Base-by-base conservation (phyloP, 495 filamentous ascomycete species). In the Neurospora sp. region DNA sequence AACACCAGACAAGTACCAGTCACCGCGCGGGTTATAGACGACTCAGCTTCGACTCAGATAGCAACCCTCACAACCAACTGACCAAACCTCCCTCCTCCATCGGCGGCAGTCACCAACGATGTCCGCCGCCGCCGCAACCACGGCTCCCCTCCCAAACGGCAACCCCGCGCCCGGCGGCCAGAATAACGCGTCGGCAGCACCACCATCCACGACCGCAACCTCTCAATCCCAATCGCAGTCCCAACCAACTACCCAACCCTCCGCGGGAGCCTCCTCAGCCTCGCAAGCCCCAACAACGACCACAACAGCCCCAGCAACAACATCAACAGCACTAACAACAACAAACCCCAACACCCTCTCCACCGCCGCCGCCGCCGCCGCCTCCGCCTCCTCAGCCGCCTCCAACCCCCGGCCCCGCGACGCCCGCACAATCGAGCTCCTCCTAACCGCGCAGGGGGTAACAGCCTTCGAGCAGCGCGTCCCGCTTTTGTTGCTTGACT, bases 381-480 rank as follows among this genome's bases (percentile, higher is more conserved):
- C 78, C 70, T 74, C 78, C 70, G 69, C 78, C 70, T 78, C 90
- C 70, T 89, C 48, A 62, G 48, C 12, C 8, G 54, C 90, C 23
- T 83, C 87, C 48, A 85, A 89, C 38, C 90, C 91, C 46, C 92
- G 94, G 3, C 96, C 96, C 9, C 92, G 95, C 77, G 95, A 99
- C 81, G 92, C 94, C 18, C 91, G 94, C 69, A 89, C 96, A 39
- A 89, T 99, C 76, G 95, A 99, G 81, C 90, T 98, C 73, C 88
- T 98, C 66, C 92, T 99, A 44, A 90, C 92, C 70, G 90, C 90
- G 2, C 90, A 96, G 70, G 94, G 95, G 77, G 94, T 98, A 4
- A 92, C 90, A 14, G 86, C 92, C 38, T 99, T 96, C 86, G 93
- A 97, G 84, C 93, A 94, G 78, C 93, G 96, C 73, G 94, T 99